phyloP scores from a whole-genome alignment of 179 eudicot genomes.

The Silene noctiflora region DNA sequence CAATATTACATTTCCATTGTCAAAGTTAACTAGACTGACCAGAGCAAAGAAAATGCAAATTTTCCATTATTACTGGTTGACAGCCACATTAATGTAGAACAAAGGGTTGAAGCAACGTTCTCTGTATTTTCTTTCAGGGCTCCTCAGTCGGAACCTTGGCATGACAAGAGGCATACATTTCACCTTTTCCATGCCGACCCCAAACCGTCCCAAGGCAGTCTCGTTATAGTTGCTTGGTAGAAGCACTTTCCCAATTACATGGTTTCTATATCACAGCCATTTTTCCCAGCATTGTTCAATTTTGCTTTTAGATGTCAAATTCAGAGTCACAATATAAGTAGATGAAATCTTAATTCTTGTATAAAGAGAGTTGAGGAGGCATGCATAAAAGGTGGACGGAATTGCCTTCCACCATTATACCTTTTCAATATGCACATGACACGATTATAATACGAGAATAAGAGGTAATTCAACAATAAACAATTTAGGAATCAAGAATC shows the following conservation, averaged over 20 bases:
- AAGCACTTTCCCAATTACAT: background rate
- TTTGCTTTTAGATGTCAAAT: background rate
- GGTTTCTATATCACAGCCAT: background rate
- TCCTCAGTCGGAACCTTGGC: background rate
- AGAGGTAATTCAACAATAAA: background rate
- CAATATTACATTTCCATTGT: too few species aligned
- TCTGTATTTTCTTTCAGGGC: background rate
- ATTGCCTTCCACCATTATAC: background rate
- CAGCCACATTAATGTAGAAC: background rate
- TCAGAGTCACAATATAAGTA: background rate
- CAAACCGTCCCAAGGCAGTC: background rate
- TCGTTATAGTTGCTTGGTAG: background rate
- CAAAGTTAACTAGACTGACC: too few species aligned
- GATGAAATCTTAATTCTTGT: background rate
- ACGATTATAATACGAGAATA: background rate
- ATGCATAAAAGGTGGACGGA: background rate
- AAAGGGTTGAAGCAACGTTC: background rate
- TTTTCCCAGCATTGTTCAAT: background rate
- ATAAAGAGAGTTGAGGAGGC: background rate
- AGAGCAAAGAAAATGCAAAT: too few species aligned
- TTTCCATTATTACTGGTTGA: background rate
- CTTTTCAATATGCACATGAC: background rate
- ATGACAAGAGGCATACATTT: background rate
- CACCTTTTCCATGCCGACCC: background rate
- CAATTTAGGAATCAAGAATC: background rate